Percentiles rank a stretch among this genome's conserved stretches.
Evolutionary conservation across 306 rosid species (phyloP).

Genomic region (Cucurbita moschata): DNA sequence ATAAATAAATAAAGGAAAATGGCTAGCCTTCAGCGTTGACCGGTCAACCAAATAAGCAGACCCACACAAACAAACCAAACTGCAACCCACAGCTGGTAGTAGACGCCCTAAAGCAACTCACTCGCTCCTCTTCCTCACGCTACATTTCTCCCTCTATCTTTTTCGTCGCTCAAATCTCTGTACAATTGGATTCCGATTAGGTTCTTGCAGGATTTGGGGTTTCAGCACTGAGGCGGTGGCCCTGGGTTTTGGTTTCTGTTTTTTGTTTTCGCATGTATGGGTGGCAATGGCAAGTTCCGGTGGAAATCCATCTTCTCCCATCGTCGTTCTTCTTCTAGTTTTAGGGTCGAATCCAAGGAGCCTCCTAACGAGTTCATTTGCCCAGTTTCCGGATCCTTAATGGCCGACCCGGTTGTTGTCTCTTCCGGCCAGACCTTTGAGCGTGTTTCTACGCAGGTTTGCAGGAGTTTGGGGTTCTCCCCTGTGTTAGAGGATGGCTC

Average conservation of each 20-base stretch:
- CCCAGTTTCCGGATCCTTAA: conserved; percentile 47
- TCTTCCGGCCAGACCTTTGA: conserved; percentile 90
- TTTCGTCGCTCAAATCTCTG: not conserved
- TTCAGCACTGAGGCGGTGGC: not conserved
- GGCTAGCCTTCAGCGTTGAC: not conserved
- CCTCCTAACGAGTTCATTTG: conserved; percentile 68
- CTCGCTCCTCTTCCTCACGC: not conserved
- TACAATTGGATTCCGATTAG: not conserved
- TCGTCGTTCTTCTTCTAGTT: not conserved
- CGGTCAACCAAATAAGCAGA: not conserved
- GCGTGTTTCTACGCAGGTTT: conserved; percentile 53
- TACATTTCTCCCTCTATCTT: not conserved
- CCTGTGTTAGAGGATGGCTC: conserved; percentile 50
- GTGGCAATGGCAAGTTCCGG: conserved; percentile 6
- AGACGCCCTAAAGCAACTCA: not conserved
- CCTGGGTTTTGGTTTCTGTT: not conserved
- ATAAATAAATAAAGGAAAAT: not conserved
- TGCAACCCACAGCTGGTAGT: not conserved
- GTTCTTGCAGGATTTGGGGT: not conserved
- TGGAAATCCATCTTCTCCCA: conserved; percentile 4
- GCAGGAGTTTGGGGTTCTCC: conserved; percentile 29
- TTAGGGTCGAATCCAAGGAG: conserved; percentile 1
- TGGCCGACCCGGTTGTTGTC: conserved; percentile 89
- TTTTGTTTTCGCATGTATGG: not conserved
- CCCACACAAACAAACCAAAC: not conserved